Percentiles rank a stretch among this genome's conserved stretches.
These are phyloP conservation scores for Fremontodendron californicum DNA, from an alignment of 345 rosid species.

Conservation along the genomic window DNA sequence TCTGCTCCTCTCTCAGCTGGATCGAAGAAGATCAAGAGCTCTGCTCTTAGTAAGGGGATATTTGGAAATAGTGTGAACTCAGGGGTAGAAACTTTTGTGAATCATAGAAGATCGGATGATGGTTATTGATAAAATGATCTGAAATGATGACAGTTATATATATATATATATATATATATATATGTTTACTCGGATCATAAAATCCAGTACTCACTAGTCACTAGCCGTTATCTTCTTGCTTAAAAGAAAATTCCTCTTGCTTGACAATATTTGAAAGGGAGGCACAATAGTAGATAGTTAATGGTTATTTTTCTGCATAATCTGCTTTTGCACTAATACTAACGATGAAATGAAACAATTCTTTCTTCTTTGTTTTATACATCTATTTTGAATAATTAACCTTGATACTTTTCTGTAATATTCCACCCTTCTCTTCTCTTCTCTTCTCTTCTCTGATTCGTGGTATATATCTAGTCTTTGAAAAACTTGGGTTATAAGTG, in stretches of 20 bases:
- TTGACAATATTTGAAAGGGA: neutral
- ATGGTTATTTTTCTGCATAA: neutral
- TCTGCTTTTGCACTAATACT: neutral
- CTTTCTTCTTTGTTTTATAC: neutral
- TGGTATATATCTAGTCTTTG: neutral
- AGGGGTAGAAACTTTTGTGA: neutral
- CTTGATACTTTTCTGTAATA: neutral
- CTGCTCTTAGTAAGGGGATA: neutral
- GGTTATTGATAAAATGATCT: neutral
- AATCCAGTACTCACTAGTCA: neutral
- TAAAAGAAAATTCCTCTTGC: neutral
- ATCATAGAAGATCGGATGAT: slow-evolving; percentile 7
- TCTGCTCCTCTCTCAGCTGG: neutral
- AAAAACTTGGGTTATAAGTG: neutral
- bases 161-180: too few species aligned
- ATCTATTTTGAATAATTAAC: neutral
- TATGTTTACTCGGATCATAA: neutral
- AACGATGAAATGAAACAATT: neutral
- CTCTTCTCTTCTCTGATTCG: too few species aligned
- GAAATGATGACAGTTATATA: neutral
- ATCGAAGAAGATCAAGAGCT: neutral
- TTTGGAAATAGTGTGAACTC: neutral
- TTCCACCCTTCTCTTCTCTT: neutral
- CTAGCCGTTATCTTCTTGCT: neutral
- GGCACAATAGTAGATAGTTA: neutral